Base-by-base conservation (phyloP, 2,329 filamentous ascomycete species). In the Fusarium decemcellulare region DNA sequence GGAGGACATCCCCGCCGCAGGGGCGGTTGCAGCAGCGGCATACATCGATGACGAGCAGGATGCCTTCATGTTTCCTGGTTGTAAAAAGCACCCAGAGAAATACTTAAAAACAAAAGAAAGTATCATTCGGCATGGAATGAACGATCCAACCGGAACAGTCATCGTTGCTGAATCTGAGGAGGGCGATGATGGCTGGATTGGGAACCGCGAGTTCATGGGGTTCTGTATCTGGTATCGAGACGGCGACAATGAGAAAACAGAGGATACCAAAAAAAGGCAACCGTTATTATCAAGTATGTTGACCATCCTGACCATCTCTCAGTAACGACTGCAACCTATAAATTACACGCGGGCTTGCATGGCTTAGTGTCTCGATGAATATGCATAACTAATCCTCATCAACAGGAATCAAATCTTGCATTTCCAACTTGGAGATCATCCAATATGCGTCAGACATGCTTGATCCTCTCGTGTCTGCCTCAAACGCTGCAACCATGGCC, bases 31-130 rank as follows among this genome's bases (percentile, higher is more conserved):
- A 7, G 44, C 44, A 48, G 44, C 29, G 10, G 44, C 44, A 8
- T 48, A 48, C 44, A 48, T 48, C 15, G 10, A 48, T 8, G 44
- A 48, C 10, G 23, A 48, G n/a, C 44, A 48, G n/a, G 44, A 48
- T 48, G 44, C 44, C 10, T 48, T 48, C n/a, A 32, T 48, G 44
- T 48, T 48, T 10, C 44, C 44, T 16, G 44, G 44, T 2, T 27
- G 44, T 8, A 8, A 7, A 2, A 48, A 18, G 4, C 10, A 48
- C 29, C 44, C 44, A 16, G 8, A 32, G 15, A 9, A 29, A 48
- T 48, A 48, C 14, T 11, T 48, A 4, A 48, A 32, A 16, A 48
- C 44, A 2, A 48, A 48, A 12, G 44, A 48, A 29, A 48, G 44
- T 6, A 48, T 48, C 32, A 29, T 48, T 14, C 44, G 44, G 9